Conservation (phyloP, 2,329 filamentous ascomycete genomes). For the Aspergillus quadrilineatus region DNA sequence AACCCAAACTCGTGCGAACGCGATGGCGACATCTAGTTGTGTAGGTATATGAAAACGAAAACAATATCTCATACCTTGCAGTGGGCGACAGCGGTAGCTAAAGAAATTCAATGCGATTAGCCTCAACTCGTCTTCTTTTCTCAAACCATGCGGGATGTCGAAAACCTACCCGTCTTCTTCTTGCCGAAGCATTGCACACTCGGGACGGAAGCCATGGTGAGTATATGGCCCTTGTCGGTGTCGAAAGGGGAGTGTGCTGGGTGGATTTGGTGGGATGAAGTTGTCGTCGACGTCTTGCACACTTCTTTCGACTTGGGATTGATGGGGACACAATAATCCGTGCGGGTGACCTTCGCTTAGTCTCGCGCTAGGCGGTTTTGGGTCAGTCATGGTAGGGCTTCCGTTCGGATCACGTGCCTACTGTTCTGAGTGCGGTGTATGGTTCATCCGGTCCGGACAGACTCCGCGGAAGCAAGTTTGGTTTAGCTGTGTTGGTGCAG, state of each 20-base stretch:
- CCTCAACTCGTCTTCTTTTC: not conserved
- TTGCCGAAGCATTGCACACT: slow-evolving; percentile 99
- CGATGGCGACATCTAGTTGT: slow-evolving; percentile 8
- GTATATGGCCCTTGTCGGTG: slow-evolving; percentile 42
- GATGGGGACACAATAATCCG: slow-evolving; percentile 32
- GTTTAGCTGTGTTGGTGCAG: not conserved
- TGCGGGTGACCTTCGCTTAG: slow-evolving; percentile 46
- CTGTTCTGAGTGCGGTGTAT: not conserved
- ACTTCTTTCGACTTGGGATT: slow-evolving; percentile 30
- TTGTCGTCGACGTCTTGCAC: slow-evolving; percentile 39
- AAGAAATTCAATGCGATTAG: slow-evolving; percentile 31
- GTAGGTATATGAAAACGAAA: not conserved
- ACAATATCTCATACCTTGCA: slow-evolving; percentile 68
- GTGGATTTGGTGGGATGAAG: slow-evolving; percentile 22
- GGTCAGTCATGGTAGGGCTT: slow-evolving; percentile 28
- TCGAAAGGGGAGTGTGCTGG: slow-evolving; percentile 38
- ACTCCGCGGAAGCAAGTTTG: not conserved
- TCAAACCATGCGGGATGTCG: slow-evolving; percentile 12
- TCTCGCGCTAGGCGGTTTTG: slow-evolving; percentile 26
- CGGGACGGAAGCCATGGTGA: slow-evolving; percentile 73
- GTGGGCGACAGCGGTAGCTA: slow-evolving; percentile 83
- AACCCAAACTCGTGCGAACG: slow-evolving; percentile 9
- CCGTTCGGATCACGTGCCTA: slow-evolving; percentile 32
- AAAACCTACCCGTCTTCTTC: slow-evolving; percentile 70
- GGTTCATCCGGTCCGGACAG: slow-evolving; percentile 1